Evolutionary conservation across 2,329 filamentous ascomycete genomes (phyloP).

Genomic region (Dactylonectria estremocensis): DNA sequence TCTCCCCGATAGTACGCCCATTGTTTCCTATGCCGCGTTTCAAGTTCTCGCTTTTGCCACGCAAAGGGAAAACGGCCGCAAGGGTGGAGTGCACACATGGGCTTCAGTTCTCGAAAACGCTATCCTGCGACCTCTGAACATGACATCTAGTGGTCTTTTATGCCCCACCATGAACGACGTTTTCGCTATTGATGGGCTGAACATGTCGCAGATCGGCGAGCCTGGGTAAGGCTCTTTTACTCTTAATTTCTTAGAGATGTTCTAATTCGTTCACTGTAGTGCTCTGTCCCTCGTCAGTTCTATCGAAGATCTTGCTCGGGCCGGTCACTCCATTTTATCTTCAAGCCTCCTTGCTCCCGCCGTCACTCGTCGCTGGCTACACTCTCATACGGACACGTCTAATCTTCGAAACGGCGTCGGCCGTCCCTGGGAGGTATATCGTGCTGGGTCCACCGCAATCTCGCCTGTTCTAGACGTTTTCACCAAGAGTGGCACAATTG

Average conservation of each 20-base stretch:
- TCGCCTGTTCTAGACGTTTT: slow-evolving; percentile 46
- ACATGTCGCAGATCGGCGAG: slow-evolving; percentile 29
- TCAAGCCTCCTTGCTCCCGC: slow-evolving; percentile 41
- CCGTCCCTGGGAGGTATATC: slow-evolving; percentile 53
- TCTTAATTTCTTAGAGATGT: accelerated
- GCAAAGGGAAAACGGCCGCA: slow-evolving; percentile 12
- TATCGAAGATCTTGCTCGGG: slow-evolving; percentile 38
- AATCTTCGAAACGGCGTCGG: slow-evolving; percentile 54
- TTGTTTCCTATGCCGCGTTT: slow-evolving; percentile 42
- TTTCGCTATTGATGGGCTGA: slow-evolving; percentile 30
- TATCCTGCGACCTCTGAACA: slow-evolving; percentile 26
- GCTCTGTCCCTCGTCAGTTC: slow-evolving; percentile 41
- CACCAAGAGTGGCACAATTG: slow-evolving; percentile 48
- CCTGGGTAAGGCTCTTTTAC: slow-evolving; percentile 26
- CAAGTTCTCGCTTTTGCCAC: slow-evolving; percentile 41
- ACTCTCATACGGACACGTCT: slow-evolving; percentile 48
- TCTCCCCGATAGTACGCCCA: slow-evolving; percentile 37
- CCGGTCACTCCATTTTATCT: slow-evolving; percentile 36
- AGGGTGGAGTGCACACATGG: not conserved
- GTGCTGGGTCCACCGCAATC: slow-evolving; percentile 40
- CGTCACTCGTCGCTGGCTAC: slow-evolving; percentile 52
- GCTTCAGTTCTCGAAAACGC: slow-evolving; percentile 2
- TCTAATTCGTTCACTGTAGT: not conserved
- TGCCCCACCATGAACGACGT: not conserved
- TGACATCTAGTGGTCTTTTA: slow-evolving; percentile 33